These are phyloP conservation scores for Lentinula guzmanii DNA, from an alignment of 768 basidiomycete species.

Conservation along the genomic window DNA sequence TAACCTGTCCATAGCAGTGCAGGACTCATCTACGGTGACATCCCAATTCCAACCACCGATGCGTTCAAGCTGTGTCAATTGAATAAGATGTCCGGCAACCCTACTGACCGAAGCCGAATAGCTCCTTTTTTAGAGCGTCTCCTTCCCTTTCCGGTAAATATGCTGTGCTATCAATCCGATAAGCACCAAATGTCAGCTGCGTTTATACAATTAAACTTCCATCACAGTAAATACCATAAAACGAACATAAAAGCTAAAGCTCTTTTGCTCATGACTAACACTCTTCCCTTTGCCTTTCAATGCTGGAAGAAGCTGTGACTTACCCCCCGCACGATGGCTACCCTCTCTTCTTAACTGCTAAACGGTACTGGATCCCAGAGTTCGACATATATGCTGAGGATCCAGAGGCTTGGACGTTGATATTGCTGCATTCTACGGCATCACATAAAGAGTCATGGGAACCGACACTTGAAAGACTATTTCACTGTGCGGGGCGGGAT, in stretches of 20 bases:
- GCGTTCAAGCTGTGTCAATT: neutral
- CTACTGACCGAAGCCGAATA: neutral
- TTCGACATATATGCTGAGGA: conserved; percentile 28
- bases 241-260: neutral
- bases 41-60: neutral
- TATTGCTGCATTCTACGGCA: conserved; percentile 65
- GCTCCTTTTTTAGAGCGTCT: neutral
- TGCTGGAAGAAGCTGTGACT: conserved; percentile 15
- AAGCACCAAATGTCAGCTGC: neutral
- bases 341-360: conserved; percentile 48
- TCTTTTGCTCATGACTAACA: conserved; percentile 11
- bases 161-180: neutral
- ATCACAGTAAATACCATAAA: neutral
- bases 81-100: neutral
- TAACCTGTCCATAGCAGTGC: conserved; percentile 10
- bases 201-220: neutral
- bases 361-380: conserved; percentile 46
- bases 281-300: neutral
- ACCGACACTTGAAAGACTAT: conserved; percentile 46
- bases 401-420: conserved; percentile 44
- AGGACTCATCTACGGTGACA: neutral
- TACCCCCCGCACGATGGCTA: conserved; percentile 35
- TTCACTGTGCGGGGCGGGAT: conserved; percentile 21
- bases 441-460: conserved; percentile 77
- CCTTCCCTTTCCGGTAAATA: neutral